Evolutionary conservation across 257 asterid species (phyloP).

Genomic region (Scutellaria minor): DNA sequence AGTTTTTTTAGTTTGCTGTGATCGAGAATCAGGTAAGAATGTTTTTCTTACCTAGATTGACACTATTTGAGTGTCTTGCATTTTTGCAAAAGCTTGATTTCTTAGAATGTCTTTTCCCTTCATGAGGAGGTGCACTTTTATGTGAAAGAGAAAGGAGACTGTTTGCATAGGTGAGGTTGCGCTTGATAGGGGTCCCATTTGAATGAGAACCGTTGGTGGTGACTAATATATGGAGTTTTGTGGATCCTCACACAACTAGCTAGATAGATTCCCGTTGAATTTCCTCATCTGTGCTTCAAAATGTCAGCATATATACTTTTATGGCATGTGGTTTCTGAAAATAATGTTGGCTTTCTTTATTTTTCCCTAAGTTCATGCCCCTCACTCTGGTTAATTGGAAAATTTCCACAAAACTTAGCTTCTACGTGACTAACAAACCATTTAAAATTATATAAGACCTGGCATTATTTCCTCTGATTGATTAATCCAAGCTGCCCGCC

Average conservation of each 20-base stretch:
- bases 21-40: background rate
- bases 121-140: conserved; percentile 36
- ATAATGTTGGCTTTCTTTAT: conserved; percentile 33
- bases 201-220: conserved; percentile 55
- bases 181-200: conserved; percentile 43
- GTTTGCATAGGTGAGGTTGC: conserved; percentile 26
- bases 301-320: conserved; percentile 30
- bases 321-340: conserved; percentile 37
- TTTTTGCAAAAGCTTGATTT: conserved; percentile 29
- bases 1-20: no score
- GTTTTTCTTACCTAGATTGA: background rate
- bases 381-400: conserved; percentile 13
- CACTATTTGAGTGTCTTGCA: conserved; percentile 3
- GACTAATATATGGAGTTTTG: conserved; percentile 42
- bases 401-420: conserved; percentile 5
- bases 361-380: conserved; percentile 26
- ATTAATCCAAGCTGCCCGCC: background rate
- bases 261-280: conserved; percentile 40
- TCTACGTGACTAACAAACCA: conserved; percentile 20
- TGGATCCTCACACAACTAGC: conserved; percentile 47
- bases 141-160: conserved; percentile 36
- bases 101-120: conserved; percentile 11
- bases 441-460: background rate
- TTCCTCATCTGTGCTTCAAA: conserved; percentile 38
- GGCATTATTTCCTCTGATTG: background rate